Base-by-base conservation (phyloP, 495 filamentous ascomycete species). In the Trichoderma gamsii region DNA sequence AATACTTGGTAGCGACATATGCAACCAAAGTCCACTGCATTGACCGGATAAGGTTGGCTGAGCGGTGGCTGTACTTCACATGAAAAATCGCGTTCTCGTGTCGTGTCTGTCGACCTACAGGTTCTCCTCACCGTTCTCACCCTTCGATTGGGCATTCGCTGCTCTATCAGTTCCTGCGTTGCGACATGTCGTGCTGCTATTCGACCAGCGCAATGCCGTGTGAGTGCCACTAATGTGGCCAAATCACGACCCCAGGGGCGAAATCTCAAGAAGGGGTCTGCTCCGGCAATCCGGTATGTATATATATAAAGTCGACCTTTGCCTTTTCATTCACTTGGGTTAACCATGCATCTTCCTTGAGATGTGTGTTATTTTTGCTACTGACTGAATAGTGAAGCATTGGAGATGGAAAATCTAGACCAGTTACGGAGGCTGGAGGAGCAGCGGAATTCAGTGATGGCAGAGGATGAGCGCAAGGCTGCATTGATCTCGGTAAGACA, bases 141-240 rank as follows among this genome's bases (percentile, higher is more conserved):
- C 25, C 2, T 61, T 61, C 56, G 25, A 61, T 61, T 61, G 56
- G 56, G 12, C 56, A 32, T 61, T 13, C 7, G 25, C 11, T 29
- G 56, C 56, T 61, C 56, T 61, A 61, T 61, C 56, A 32, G 56
- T 61, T 61, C 56, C 56, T 61, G 56, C 56, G 56, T 4, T 27
- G 56, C 56, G 56, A 61, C 56, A 29, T 61, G 56, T 61, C 56
- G 56, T 61, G 25, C 56, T 61, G 56, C 56, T 61, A 61, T 61
- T 61, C 56, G 56, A 61, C 56, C 56, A 61, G 56, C 56, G 56
- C 56, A 35, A 61, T 61, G 56, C 56, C n/a, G n/a, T 61, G 56
- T 32, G 56, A 32, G 56, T 23, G 25, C 56, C 56, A 27, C 56
- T 25, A 16, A 9, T 13, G 56, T 61, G 56, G 56, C 56, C 56